Percentiles rank a stretch among this genome's conserved stretches.
Evolutionary conservation across 306 rosid genomes (phyloP).

Genomic region (Prunus dulcis): DNA sequence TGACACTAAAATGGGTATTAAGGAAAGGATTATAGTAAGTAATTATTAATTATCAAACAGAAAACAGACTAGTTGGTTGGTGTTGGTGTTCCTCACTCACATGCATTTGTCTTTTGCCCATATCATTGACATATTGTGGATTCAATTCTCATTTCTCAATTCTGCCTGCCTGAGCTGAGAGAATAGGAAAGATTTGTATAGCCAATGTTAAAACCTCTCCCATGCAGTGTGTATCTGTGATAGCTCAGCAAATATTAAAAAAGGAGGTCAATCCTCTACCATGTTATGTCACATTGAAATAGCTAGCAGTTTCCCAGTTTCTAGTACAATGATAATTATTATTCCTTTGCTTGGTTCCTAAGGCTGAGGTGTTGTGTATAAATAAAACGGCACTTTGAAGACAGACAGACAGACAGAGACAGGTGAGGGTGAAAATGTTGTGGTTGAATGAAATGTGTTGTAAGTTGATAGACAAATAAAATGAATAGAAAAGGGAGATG

Average conservation of each 20-base stretch:
- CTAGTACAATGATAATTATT: not conserved
- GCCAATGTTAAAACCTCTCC: not conserved
- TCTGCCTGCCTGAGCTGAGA: not conserved
- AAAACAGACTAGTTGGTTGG: not conserved
- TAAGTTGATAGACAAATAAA: too few species aligned
- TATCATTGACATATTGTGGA: constrained; percentile 5
- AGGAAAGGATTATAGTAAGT: not conserved
- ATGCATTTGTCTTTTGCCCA: constrained; percentile 10
- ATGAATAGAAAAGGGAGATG: too few species aligned
- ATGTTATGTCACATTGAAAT: not conserved
- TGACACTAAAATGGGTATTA: not conserved
- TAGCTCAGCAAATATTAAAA: not conserved
- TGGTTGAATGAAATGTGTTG: too few species aligned
- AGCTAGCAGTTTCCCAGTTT: not conserved
- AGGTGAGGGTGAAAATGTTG: too few species aligned
- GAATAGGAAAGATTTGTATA: not conserved
- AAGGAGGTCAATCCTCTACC: not conserved
- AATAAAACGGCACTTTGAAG: not conserved
- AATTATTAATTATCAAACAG: not conserved
- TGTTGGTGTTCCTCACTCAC: not conserved
- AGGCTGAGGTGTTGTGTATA: not conserved
- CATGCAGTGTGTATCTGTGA: not conserved
- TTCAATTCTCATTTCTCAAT: not conserved
- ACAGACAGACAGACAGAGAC: too few species aligned
- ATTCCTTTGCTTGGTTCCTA: not conserved